Conservation (phyloP, 345 rosid species). For the Camelina laxa region DNA sequence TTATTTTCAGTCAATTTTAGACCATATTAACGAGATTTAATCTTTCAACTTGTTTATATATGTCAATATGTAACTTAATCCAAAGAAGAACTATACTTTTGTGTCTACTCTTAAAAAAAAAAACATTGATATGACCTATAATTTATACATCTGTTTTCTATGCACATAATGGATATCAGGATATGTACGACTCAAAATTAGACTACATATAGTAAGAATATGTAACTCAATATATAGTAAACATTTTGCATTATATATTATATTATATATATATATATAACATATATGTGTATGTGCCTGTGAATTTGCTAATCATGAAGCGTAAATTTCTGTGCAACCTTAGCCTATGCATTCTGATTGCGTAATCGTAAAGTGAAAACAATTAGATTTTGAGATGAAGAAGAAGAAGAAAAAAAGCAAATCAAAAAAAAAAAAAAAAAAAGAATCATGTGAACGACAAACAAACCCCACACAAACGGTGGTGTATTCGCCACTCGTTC, state of each 20-base stretch:
- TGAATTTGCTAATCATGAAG: slow-evolving; percentile 29
- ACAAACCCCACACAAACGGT: slow-evolving; percentile 34
- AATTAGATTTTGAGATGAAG: neutral
- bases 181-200: neutral
- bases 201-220: neutral
- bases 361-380: slow-evolving; percentile 38
- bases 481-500: slow-evolving; percentile 31
- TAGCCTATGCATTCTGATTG: slow-evolving; percentile 33
- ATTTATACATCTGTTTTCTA: neutral
- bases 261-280: neutral
- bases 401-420: neutral
- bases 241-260: neutral
- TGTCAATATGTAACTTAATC: neutral
- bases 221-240: neutral
- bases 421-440: neutral
- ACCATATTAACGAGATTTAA: neutral
- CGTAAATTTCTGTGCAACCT: slow-evolving; percentile 31
- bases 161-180: neutral
- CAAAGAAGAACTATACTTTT: neutral
- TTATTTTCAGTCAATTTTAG: slow-evolving; percentile 1
- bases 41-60: neutral
- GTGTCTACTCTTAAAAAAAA: too few species aligned
- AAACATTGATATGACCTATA: neutral
- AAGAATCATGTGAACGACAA: slow-evolving; percentile 38
- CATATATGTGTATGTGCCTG: neutral